These are phyloP conservation scores for Plantago rigida DNA, from an alignment of 305 asterid genomes.

Conservation along the genomic window DNA sequence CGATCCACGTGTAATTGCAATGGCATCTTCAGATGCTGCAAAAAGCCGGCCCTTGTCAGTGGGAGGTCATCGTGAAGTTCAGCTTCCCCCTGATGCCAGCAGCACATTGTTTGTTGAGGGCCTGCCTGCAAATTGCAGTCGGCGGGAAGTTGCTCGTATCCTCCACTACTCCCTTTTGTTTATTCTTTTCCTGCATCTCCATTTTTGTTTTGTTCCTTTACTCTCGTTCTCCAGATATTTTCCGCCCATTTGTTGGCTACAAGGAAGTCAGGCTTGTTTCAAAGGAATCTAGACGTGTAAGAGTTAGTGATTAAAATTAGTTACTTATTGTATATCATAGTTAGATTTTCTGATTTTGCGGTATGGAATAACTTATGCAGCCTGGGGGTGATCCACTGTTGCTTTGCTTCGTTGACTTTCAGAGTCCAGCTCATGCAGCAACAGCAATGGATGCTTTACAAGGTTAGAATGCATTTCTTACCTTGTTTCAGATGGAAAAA, in stretches of 20 bases:
- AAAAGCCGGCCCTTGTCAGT: slow-evolving; percentile 37
- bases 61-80: slow-evolving; percentile 40
- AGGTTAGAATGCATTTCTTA: slow-evolving; percentile 37
- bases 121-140: slow-evolving; percentile 61
- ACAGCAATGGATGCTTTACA: slow-evolving; percentile 48
- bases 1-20: slow-evolving; percentile 44
- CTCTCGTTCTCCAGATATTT: slow-evolving; percentile 37
- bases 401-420: slow-evolving; percentile 56
- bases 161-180: slow-evolving; percentile 23
- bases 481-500: not conserved
- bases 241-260: slow-evolving; percentile 53
- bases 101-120: slow-evolving; percentile 64
- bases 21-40: slow-evolving; percentile 42
- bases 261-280: slow-evolving; percentile 53
- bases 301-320: slow-evolving; percentile 1
- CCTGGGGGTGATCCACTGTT: slow-evolving; percentile 44
- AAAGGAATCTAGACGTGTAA: slow-evolving; percentile 44
- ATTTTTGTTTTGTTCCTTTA: slow-evolving; percentile 35
- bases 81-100: slow-evolving; percentile 64
- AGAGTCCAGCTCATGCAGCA: slow-evolving; percentile 55
- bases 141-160: slow-evolving; percentile 78
- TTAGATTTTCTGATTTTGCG: slow-evolving; percentile 10
- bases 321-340: not conserved
- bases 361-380: slow-evolving; percentile 28
- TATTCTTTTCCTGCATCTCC: slow-evolving; percentile 1